Percentiles rank a stretch among this genome's conserved stretches.
phyloP scores from a whole-genome alignment of 2,329 filamentous ascomycete genomes.

The Whalleya microplaca region DNA sequence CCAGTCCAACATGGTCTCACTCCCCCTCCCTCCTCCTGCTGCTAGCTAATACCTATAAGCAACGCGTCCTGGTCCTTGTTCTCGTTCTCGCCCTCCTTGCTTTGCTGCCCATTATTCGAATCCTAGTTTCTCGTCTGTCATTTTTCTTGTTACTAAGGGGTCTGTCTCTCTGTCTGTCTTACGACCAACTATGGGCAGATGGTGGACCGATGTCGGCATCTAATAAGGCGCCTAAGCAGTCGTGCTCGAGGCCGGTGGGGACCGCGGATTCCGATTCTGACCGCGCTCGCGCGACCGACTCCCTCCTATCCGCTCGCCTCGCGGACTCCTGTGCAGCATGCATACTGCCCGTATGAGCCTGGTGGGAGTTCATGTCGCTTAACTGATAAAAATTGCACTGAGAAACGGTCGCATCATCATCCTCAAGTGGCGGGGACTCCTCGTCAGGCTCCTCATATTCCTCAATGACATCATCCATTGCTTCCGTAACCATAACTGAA shows the following conservation, averaged over 20 bases:
- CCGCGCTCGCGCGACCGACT: conserved; percentile 24
- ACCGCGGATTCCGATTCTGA: conserved; percentile 29
- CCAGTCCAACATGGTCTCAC: not conserved
- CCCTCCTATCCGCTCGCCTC: conserved; percentile 31
- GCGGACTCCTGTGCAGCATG: conserved; percentile 34
- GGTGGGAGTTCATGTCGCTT: conserved; percentile 3
- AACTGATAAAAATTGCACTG: not conserved
- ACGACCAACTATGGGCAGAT: conserved; percentile 19
- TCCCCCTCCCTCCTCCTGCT: not conserved
- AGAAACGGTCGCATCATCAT: not conserved
- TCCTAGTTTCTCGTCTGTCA: not conserved
- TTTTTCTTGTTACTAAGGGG: not conserved
- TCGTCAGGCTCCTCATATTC: not conserved
- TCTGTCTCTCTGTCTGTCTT: too few relatives aligned
- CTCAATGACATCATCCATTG: conserved; percentile 10
- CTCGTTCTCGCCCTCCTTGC: too few relatives aligned
- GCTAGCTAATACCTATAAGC: too few relatives aligned
- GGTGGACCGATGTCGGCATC: conserved; percentile 26
- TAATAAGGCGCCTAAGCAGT: not conserved
- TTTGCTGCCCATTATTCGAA: not conserved
- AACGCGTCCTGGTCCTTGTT: too few relatives aligned
- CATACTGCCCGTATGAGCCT: conserved; percentile 23
- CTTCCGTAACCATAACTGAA: conserved; percentile 18
- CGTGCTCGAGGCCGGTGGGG: not conserved
- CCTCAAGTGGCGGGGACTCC: not conserved